Conservation (phyloP, 257 asterid genomes). For the Ajuga chamaepitys region DNA sequence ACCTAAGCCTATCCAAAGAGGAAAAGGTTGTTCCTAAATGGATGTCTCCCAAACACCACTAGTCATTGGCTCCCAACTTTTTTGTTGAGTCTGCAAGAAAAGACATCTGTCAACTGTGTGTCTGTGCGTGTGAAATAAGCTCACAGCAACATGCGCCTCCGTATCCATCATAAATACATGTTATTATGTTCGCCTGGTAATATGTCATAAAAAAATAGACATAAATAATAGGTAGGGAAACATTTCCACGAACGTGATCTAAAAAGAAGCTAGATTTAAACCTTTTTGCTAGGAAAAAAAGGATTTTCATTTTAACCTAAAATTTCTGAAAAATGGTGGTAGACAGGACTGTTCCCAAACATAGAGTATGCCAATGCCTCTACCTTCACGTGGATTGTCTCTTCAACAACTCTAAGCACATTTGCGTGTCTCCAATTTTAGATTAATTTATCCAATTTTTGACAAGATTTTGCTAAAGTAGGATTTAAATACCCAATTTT, state of each 20-base stretch:
- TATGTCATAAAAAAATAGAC: too few relatives aligned
- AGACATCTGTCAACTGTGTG: constrained; percentile 12
- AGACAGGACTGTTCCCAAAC: constrained; percentile 29
- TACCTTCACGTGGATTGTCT: constrained; percentile 38
- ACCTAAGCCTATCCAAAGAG: constrained; percentile 12
- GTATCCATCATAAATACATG: too few relatives aligned
- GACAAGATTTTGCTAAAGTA: neutral
- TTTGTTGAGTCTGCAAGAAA: constrained; percentile 6
- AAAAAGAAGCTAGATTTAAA: neutral
- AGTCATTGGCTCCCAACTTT: constrained; percentile 11
- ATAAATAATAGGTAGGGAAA: too few relatives aligned
- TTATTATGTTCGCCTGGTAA: too few relatives aligned
- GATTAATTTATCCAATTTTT: neutral
- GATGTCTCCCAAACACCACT: neutral
- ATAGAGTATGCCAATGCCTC: constrained; percentile 21
- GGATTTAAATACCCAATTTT: neutral
- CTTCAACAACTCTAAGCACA: constrained; percentile 15
- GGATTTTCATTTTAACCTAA: constrained; percentile 1
- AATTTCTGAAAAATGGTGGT: constrained; percentile 10
- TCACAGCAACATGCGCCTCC: too few relatives aligned
- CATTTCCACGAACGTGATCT: neutral
- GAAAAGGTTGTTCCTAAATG: neutral
- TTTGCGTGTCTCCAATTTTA: constrained; percentile 15
- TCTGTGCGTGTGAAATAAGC: neutral
- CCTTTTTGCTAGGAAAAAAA: too few relatives aligned